phyloP scores from a whole-genome alignment of 768 basidiomycete species.

The Amanita muscaria region DNA sequence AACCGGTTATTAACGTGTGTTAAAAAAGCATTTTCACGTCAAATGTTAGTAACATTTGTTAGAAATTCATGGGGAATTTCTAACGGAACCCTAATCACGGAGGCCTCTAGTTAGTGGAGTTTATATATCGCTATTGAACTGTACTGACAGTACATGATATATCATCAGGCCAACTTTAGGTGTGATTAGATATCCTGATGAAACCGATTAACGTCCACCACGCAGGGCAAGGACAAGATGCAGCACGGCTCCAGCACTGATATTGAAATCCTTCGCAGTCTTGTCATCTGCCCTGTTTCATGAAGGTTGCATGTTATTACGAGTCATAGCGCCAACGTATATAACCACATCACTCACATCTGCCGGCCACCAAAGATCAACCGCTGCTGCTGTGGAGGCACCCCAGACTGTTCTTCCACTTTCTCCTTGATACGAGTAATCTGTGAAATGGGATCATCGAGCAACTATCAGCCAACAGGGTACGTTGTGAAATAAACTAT shows the following conservation, averaged over 20 bases:
- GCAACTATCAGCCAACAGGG: neutral
- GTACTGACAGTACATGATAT: too few species aligned
- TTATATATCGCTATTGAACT: too few species aligned
- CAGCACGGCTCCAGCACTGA: slow-evolving; percentile 77
- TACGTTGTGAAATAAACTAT: neutral
- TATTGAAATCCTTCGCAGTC: slow-evolving; percentile 75
- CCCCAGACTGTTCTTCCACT: slow-evolving; percentile 97
- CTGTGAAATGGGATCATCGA: slow-evolving; percentile 35
- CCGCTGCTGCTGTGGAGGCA: slow-evolving; percentile 92
- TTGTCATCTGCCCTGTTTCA: slow-evolving; percentile 75
- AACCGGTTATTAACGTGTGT: too few species aligned
- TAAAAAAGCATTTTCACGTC: too few species aligned
- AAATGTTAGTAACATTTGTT: too few species aligned
- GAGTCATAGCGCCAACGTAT: neutral
- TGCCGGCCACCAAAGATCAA: slow-evolving; percentile 90
- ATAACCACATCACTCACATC: slow-evolving; percentile 52
- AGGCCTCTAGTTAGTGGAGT: too few species aligned
- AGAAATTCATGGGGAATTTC: too few species aligned
- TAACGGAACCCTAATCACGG: too few species aligned
- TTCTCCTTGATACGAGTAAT: slow-evolving; percentile 93
- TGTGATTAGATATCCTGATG: too few species aligned
- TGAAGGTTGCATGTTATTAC: neutral
- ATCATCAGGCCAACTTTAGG: too few species aligned
- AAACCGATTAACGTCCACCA: slow-evolving; percentile 62
- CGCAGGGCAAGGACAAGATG: slow-evolving; percentile 94